Evolutionary conservation across 2,329 filamentous ascomycete genomes (phyloP).

Genomic region (Chrysosphaeria jannelii): DNA sequence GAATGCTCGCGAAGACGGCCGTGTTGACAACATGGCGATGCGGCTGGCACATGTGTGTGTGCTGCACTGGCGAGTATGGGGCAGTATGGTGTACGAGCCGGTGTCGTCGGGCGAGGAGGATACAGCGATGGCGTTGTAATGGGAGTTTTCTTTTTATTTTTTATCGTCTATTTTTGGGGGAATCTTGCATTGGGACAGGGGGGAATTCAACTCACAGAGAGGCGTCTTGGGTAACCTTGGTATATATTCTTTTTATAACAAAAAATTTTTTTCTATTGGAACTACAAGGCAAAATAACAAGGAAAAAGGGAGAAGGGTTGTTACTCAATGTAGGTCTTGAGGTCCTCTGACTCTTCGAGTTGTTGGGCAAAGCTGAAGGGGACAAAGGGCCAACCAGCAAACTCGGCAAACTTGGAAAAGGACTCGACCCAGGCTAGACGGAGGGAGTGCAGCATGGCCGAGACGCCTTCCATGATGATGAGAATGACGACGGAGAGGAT

Average conservation of each 20-base stretch:
- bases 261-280: too few relatives aligned
- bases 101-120: conserved; percentile 1
- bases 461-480: conserved; percentile 87
- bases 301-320: not conserved
- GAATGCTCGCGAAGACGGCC: conserved; percentile 16
- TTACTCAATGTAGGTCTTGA: conserved; percentile 23
- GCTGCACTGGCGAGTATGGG: conserved; percentile 78
- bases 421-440: conserved; percentile 91
- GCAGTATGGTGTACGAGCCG: conserved; percentile 32
- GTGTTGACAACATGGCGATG: conserved; percentile 37
- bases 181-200: too few relatives aligned
- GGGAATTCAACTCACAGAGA: too few relatives aligned
- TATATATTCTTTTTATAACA: too few relatives aligned
- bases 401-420: conserved; percentile 92
- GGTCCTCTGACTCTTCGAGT: conserved; percentile 50
- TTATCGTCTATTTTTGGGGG: not conserved
- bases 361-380: conserved; percentile 69
- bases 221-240: too few relatives aligned
- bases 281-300: not conserved
- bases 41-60: conserved; percentile 58
- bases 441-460: conserved; percentile 67
- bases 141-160: not conserved
- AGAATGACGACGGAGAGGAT: conserved; percentile 37
- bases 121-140: conserved; percentile 1
- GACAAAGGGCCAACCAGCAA: conserved; percentile 59